phyloP scores from a whole-genome alignment of 495 filamentous ascomycete species.

The Jackrogersella minutella region DNA sequence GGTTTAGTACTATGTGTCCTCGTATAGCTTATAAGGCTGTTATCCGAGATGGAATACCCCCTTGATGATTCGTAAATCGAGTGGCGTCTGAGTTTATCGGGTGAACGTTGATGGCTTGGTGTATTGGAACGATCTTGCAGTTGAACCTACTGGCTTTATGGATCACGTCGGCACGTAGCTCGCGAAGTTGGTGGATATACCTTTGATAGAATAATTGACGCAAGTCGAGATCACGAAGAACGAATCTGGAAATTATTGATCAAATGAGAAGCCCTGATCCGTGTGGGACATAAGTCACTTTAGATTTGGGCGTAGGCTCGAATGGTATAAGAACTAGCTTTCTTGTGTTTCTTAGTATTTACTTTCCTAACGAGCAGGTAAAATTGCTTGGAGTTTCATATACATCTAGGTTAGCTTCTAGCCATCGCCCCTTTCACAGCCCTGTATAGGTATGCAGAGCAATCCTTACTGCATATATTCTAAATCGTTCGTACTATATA shows the following conservation, averaged over 20 bases:
- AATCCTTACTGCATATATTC: too few relatives aligned
- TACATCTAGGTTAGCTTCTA: too few relatives aligned
- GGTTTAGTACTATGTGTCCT: slow-evolving; percentile 48
- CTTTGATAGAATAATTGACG: slow-evolving; percentile 3
- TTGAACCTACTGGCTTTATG: not conserved
- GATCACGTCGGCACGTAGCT: not conserved
- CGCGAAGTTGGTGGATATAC: slow-evolving; percentile 12
- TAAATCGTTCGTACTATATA: too few relatives aligned
- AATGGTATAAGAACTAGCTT: too few relatives aligned
- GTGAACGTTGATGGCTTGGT: not conserved
- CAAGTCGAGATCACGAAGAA: not conserved
- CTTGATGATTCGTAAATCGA: not conserved
- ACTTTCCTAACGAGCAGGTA: too few relatives aligned
- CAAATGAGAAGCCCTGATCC: too few relatives aligned
- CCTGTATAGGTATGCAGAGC: too few relatives aligned
- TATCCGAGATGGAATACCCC: not conserved
- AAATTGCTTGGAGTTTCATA: too few relatives aligned
- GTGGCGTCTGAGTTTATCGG: not conserved
- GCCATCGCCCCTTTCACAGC: too few relatives aligned
- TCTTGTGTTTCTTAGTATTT: too few relatives aligned
- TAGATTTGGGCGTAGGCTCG: too few relatives aligned
- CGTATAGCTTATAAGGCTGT: slow-evolving; percentile 34
- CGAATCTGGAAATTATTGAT: not conserved
- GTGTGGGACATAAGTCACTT: too few relatives aligned
- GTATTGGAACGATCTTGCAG: not conserved